Conservation (phyloP, 345 rosid species). For the Syzygium aromaticum region DNA sequence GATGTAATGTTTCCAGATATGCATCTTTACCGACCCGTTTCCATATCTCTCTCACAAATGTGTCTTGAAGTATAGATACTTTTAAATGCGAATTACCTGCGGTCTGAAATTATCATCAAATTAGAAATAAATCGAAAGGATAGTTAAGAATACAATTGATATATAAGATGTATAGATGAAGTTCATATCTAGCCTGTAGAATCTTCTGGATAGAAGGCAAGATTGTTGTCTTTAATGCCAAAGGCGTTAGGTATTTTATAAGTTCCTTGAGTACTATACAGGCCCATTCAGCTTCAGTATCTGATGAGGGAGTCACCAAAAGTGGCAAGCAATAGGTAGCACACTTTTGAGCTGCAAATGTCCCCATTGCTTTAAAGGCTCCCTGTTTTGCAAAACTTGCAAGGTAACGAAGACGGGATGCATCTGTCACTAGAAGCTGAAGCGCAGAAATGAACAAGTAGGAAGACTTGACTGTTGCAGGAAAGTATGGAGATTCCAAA, state of each 20-base stretch:
- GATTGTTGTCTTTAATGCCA: conserved; percentile 56
- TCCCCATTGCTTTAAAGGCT: conserved; percentile 76
- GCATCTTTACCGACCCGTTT: conserved; percentile 62
- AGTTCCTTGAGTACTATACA: conserved; percentile 67
- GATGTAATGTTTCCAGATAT: conserved; percentile 72
- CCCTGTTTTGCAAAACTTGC: conserved; percentile 86
- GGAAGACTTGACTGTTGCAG: conserved; percentile 67
- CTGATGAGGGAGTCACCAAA: conserved; percentile 43
- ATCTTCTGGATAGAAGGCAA: conserved; percentile 83
- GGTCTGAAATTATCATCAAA: conserved; percentile 42
- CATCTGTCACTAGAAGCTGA: conserved; percentile 63
- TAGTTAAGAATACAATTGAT: neutral
- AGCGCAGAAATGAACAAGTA: conserved; percentile 82
- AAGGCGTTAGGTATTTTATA: conserved; percentile 55
- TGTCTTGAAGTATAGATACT: conserved; percentile 88
- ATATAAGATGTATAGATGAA: conserved; percentile 10
- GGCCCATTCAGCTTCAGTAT: conserved; percentile 76
- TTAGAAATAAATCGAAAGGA: conserved; percentile 7
- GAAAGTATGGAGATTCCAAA: conserved; percentile 82
- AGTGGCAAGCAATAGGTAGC: conserved; percentile 70
- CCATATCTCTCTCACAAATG: conserved; percentile 86
- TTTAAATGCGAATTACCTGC: conserved; percentile 89
- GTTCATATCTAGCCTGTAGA: conserved; percentile 58
- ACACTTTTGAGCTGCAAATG: conserved; percentile 81
- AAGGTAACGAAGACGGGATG: conserved; percentile 61